phyloP scores from a whole-genome alignment of 805 yeast genomes.

The Sugiyamaella smithiae region DNA sequence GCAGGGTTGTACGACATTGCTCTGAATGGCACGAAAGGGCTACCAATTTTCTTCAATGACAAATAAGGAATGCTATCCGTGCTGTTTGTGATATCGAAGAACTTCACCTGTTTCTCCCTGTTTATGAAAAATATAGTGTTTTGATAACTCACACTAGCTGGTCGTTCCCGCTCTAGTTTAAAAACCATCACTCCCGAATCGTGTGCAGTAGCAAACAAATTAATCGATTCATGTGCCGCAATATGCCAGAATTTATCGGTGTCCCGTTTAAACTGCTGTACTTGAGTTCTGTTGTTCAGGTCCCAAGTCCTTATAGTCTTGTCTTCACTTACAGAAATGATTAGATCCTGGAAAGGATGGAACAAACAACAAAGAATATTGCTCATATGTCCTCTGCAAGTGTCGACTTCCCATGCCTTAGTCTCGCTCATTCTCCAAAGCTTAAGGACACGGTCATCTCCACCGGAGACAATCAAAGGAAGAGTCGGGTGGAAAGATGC shows the following conservation, averaged over 20 bases:
- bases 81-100: constrained; percentile 64
- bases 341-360: constrained; percentile 91
- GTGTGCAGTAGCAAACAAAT: constrained; percentile 93
- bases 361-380: constrained; percentile 85
- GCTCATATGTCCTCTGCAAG: constrained; percentile 96
- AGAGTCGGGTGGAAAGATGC: constrained; percentile 96
- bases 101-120: constrained; percentile 81
- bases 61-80: constrained; percentile 73
- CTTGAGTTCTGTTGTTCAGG: constrained; percentile 85
- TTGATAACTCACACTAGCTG: constrained; percentile 74
- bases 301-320: constrained; percentile 97
- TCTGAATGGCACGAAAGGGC: constrained; percentile 81
- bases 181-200: constrained; percentile 98
- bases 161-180: constrained; percentile 96
- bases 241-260: constrained; percentile 93
- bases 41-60: constrained; percentile 80
- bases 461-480: constrained; percentile 91
- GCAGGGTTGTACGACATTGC: constrained; percentile 88
- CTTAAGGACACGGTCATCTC: constrained; percentile 93
- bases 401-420: constrained; percentile 98
- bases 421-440: constrained; percentile 97
- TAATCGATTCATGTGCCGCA: constrained; percentile 83
- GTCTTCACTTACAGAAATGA: constrained; percentile 92
- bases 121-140: constrained; percentile 74
- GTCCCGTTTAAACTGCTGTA: constrained; percentile 91